Percentiles rank a stretch among this genome's conserved stretches.
Conservation (phyloP, 768 basidiomycete species). For the Phylloporus sp. region DNA sequence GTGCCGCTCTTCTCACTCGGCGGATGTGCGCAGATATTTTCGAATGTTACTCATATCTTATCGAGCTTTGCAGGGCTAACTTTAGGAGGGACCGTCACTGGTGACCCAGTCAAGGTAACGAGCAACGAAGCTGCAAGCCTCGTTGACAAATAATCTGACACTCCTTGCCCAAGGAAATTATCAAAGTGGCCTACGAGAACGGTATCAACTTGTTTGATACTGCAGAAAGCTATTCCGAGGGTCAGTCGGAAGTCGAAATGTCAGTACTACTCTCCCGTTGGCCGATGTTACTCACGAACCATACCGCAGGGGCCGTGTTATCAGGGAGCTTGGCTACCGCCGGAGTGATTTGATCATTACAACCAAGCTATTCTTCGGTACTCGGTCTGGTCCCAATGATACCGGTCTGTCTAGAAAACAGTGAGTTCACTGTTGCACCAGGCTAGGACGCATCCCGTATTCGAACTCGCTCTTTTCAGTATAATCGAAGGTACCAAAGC, state of each 20-base stretch:
- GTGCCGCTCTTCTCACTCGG: slow-evolving; percentile 53
- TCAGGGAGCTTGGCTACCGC: slow-evolving; percentile 50
- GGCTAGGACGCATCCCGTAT: not conserved
- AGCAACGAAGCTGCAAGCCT: not conserved
- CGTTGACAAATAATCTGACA: not conserved
- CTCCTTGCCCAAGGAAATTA: slow-evolving; percentile 38
- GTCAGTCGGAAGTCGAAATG: slow-evolving; percentile 54
- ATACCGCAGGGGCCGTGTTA: slow-evolving; percentile 43
- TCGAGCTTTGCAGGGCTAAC: slow-evolving; percentile 37
- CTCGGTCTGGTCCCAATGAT: slow-evolving; percentile 43
- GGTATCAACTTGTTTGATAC: slow-evolving; percentile 52
- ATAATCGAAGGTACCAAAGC: slow-evolving; percentile 54
- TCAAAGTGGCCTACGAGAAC: slow-evolving; percentile 50
- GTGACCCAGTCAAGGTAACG: slow-evolving; percentile 49
- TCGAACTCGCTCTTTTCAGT: slow-evolving; percentile 19
- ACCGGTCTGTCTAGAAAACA: slow-evolving; percentile 34
- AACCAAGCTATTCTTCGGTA: slow-evolving; percentile 59
- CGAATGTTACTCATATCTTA: not conserved
- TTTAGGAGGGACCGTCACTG: slow-evolving; percentile 43
- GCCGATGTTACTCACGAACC: not conserved
- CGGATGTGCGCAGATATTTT: slow-evolving; percentile 34
- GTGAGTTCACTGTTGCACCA: slow-evolving; percentile 9
- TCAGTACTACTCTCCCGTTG: slow-evolving; percentile 5
- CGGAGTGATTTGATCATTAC: slow-evolving; percentile 50
- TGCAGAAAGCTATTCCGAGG: slow-evolving; percentile 44